These are phyloP conservation scores for Mortierella sp. DNA, from an alignment of 371 early-diverging fungal genomes.

Conservation along the genomic window DNA sequence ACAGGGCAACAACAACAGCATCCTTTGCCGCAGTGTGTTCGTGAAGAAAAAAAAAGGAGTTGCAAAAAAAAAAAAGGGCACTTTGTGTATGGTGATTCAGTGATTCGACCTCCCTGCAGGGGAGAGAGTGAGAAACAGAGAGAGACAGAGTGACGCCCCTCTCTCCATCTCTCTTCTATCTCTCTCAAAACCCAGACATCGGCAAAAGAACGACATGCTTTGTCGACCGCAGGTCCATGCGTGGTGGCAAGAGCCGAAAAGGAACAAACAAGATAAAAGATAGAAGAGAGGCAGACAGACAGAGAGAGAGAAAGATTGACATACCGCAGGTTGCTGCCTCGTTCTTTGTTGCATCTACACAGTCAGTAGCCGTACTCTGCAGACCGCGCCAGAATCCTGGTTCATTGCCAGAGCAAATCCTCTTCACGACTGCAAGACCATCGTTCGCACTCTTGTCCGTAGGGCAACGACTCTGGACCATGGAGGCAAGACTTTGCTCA, in stretches of 20 bases:
- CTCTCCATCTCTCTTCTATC: too few species aligned
- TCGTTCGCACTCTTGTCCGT: neutral
- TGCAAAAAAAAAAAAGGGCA: too few species aligned
- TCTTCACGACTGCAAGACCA: neutral
- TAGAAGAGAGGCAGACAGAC: neutral
- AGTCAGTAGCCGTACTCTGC: neutral
- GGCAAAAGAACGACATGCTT: neutral
- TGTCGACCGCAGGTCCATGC: neutral
- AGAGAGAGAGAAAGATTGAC: slow-evolving; percentile 1
- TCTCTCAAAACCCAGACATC: too few species aligned
- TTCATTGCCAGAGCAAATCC: slow-evolving; percentile 10
- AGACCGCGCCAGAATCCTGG: slow-evolving; percentile 16
- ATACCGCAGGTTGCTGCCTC: slow-evolving; percentile 36
- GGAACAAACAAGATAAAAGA: slow-evolving; percentile 4
- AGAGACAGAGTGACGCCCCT: neutral
- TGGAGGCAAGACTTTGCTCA: slow-evolving; percentile 3
- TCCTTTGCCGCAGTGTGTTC: too few species aligned
- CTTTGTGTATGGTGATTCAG: neutral
- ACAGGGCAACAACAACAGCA: too few species aligned
- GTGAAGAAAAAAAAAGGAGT: too few species aligned
- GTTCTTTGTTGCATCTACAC: slow-evolving; percentile 19
- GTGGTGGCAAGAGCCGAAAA: neutral
- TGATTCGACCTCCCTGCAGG: neutral
- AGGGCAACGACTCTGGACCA: slow-evolving; percentile 16
- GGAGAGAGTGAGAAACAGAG: neutral